Conservation (phyloP, 192 early-diverging fungal species). For the Podochytrium sp. region DNA sequence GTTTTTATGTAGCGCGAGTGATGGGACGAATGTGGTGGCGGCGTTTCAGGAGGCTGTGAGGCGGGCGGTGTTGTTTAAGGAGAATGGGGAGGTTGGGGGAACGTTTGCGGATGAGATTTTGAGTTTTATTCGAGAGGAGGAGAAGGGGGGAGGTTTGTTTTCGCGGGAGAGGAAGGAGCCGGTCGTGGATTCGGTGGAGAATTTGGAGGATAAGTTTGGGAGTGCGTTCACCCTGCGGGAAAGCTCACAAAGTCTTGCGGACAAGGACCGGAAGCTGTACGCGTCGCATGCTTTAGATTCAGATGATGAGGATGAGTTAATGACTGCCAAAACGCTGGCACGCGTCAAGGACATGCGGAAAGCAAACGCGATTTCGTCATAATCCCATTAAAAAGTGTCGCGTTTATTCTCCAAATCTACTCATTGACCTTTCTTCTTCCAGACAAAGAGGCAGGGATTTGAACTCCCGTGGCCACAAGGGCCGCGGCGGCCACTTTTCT, state of each 20-base stretch:
- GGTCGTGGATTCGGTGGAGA: neutral
- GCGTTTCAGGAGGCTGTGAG: slow-evolving; percentile 55
- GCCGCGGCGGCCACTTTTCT: slow-evolving; percentile 1
- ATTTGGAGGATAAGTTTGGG: neutral
- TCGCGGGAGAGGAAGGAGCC: slow-evolving; percentile 3
- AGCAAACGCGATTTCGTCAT: neutral
- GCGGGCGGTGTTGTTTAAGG: slow-evolving; percentile 50
- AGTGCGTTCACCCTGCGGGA: slow-evolving; percentile 1
- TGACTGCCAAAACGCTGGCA: slow-evolving; percentile 2
- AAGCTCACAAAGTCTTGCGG: neutral
- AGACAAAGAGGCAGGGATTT: slow-evolving; percentile 1
- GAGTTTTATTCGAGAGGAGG: slow-evolving; percentile 53
- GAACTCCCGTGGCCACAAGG: slow-evolving; percentile 8
- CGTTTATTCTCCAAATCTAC: neutral
- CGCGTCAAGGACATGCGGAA: slow-evolving; percentile 15
- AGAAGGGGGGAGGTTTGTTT: slow-evolving; percentile 34
- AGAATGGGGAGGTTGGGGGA: slow-evolving; percentile 34
- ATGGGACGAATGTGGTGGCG: slow-evolving; percentile 64
- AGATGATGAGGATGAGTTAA: slow-evolving; percentile 15
- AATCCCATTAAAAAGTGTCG: neutral
- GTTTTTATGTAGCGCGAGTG: slow-evolving; percentile 53
- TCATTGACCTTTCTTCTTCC: slow-evolving; percentile 9
- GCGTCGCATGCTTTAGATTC: neutral
- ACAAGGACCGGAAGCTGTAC: no score
- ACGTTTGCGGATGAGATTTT: slow-evolving; percentile 58